Evolutionary conservation across 192 early-diverging fungal species (phyloP), one percentile per base, ranked within the genome.

Genomic region (Physocladia obscura): DNA sequence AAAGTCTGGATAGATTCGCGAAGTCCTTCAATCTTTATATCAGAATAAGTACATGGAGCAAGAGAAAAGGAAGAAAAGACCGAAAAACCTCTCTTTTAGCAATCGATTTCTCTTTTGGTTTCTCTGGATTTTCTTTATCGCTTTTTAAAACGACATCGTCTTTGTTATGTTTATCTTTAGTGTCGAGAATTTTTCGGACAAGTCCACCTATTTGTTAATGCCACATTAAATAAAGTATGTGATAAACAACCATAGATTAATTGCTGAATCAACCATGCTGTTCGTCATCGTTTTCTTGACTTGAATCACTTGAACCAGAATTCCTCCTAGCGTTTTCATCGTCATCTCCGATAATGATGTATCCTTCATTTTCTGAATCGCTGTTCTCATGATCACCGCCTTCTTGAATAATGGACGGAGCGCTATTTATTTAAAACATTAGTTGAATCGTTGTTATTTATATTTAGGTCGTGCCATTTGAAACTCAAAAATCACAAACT

Each of bases 181-280:
- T 76, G 27, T 85, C 73, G 27, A 85, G 64, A 26, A 85, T 84
- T 40, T 82, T 82, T 38, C 73, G 58, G 22, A 85, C 82, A 13
- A 85, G 71, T 37, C 83, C 83, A 47, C 83, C 81, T 82, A 22
- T 2, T 61, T 62, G 35, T 38, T 8, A 44, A 21, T 8, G 70
- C 34, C 30, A 30, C 15, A 15, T 62, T 31, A 55, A 36, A 64
- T 30, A 11, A 31, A 36, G 1, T 8, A 38, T 29, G n/a, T n/a
- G 29, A 32, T 31, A 27, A 52, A 36, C 1, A 17, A 32, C 11
- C 39, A 32, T 37, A 67, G 8, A 30, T 21, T 6, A 55, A 17
- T 29, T 22, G n/a, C n/a, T n/a, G n/a, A n/a, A 37, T 37, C 22
- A 58, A 82, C 81, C 83, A 69, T 80, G 78, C 5, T 74, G n/a